Conservation (phyloP, 257 asterid species). For the Solanum okadae region DNA sequence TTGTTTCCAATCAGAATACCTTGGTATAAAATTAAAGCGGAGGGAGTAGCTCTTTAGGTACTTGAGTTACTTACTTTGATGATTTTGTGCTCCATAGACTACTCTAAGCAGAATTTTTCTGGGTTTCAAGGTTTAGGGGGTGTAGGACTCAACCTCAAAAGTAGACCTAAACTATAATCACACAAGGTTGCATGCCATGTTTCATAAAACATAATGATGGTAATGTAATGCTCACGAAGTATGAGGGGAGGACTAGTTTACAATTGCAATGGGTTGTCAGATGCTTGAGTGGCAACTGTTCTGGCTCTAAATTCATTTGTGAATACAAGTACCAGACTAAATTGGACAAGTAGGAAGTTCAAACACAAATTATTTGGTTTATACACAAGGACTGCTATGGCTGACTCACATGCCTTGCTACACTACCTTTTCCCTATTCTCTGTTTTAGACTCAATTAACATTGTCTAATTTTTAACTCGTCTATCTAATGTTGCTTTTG, state of each 20-base stretch:
- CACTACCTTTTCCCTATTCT: neutral
- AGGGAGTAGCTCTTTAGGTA: neutral
- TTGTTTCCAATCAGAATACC: neutral
- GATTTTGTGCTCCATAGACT: neutral
- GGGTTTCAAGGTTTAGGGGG: neutral
- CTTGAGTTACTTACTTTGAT: neutral
- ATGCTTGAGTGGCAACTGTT: neutral
- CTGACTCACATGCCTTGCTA: neutral
- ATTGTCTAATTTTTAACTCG: neutral
- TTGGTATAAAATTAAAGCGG: neutral
- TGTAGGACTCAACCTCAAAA: neutral
- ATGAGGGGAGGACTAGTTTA: neutral
- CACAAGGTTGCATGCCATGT: neutral
- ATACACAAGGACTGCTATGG: neutral
- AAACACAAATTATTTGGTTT: neutral
- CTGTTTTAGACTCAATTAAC: neutral
- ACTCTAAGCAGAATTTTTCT: neutral
- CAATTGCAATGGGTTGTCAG: neutral
- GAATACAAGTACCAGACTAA: neutral
- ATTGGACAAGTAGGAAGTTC: neutral
- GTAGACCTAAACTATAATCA: neutral
- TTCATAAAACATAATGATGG: neutral
- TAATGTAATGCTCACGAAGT: neutral
- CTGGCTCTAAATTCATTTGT: neutral
- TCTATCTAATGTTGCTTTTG: constrained; percentile 17